These are phyloP conservation scores for Saposhnikovia divaricata DNA, from an alignment of 129 eudicot species.

Conservation along the genomic window DNA sequence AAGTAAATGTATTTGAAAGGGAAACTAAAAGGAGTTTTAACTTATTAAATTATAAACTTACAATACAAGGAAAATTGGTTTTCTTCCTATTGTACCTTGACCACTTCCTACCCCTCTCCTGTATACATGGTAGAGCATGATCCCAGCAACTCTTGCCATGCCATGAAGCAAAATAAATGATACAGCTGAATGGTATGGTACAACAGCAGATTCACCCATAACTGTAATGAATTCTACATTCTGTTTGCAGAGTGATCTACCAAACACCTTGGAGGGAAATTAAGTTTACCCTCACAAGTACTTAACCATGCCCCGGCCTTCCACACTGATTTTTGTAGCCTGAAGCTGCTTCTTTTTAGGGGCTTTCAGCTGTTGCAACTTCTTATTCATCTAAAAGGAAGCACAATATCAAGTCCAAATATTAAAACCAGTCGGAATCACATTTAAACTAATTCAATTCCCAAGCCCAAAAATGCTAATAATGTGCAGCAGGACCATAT, in stretches of 20 bases:
- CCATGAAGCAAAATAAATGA: neutral
- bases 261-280: neutral
- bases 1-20: neutral
- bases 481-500: neutral
- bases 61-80: neutral
- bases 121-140: neutral
- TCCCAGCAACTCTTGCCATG: neutral
- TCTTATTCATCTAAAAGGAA: slow-evolving; percentile 62
- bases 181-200: neutral
- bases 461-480: too few relatives aligned
- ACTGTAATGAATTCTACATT: neutral
- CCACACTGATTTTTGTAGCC: slow-evolving; percentile 86
- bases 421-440: neutral
- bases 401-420: neutral
- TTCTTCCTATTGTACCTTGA: neutral
- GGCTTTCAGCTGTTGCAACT: slow-evolving; percentile 74
- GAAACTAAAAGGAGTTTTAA: neutral
- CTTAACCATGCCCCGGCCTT: slow-evolving; percentile 97
- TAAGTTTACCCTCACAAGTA: slow-evolving; percentile 18
- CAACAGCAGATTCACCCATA: neutral
- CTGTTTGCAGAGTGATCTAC: neutral
- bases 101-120: neutral
- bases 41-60: neutral
- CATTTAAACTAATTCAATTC: neutral
- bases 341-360: slow-evolving; percentile 91